Conservation (phyloP, 176 grass and related monocot genomes). For the Juncus effusus region DNA sequence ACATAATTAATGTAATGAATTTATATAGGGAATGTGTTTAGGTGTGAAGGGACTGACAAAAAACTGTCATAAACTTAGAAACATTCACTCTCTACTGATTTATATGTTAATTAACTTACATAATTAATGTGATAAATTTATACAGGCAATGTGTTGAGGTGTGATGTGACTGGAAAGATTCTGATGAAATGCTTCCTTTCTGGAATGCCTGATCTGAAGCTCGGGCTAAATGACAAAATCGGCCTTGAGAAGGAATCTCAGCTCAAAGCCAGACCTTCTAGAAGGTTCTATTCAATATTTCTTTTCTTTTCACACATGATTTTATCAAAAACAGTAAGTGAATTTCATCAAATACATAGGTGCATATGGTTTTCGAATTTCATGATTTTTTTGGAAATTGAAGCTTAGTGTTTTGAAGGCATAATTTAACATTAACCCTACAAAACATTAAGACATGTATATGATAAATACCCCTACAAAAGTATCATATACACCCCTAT, state of each 20-base stretch:
- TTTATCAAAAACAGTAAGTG: no score
- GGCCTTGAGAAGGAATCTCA: slow-evolving; percentile 98
- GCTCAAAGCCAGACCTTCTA: slow-evolving; percentile 87
- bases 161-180: slow-evolving; percentile 97
- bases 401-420: no score
- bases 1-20: slow-evolving; percentile 1
- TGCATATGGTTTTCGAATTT: no score
- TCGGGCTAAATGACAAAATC: slow-evolving; percentile 98
- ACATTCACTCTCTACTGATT: background rate
- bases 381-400: no score
- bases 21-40: slow-evolving; percentile 29
- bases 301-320: background rate
- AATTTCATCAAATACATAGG: no score
- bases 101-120: background rate
- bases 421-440: no score
- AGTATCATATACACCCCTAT: no score
- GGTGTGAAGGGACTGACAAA: slow-evolving; percentile 96
- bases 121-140: slow-evolving; percentile 5
- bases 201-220: slow-evolving; percentile 98
- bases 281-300: slow-evolving; percentile 44
- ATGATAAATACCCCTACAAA: no score
- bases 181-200: slow-evolving; percentile 99
- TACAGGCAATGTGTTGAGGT: slow-evolving; percentile 91
- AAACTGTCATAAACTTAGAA: slow-evolving; percentile 34
- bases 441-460: no score